phyloP scores from a whole-genome alignment of 1,284 basidiomycete genomes.

The Tilletiopsis washingtonensis region DNA sequence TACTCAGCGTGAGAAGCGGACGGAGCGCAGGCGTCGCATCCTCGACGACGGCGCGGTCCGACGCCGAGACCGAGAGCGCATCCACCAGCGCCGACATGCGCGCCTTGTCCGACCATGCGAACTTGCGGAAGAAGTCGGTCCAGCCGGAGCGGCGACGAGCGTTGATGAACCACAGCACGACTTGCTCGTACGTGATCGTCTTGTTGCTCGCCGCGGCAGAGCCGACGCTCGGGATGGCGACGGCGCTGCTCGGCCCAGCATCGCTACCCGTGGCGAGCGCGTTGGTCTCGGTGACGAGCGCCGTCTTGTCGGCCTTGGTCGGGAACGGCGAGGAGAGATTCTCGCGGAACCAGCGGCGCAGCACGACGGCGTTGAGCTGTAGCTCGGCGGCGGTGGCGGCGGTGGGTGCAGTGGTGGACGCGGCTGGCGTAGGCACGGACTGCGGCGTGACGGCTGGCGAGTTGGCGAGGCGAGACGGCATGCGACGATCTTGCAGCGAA shows the following conservation, averaged over 20 bases:
- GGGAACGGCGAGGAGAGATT: constrained; percentile 35
- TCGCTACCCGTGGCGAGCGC: background rate
- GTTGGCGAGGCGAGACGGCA: no score
- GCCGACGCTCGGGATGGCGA: background rate
- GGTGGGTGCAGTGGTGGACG: no score
- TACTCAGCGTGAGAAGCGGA: no score
- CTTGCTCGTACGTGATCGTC: constrained; percentile 14
- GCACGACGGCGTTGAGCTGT: constrained; percentile 15
- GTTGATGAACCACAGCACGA: constrained; percentile 45
- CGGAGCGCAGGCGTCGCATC: no score
- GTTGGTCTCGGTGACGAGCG: constrained; percentile 23
- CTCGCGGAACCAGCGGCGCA: constrained; percentile 35
- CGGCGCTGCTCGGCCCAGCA: background rate
- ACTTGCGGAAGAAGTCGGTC: constrained; percentile 29
- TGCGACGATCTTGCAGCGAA: no score
- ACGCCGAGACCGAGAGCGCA: background rate
- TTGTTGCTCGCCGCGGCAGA: no score
- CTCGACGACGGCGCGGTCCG: background rate
- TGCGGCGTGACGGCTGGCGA: no score
- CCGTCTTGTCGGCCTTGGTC: constrained; percentile 17
- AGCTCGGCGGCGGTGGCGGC: no score
- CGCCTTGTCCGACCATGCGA: background rate
- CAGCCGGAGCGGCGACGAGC: constrained; percentile 41
- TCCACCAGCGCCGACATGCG: background rate
- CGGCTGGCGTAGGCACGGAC: no score